Evolutionary conservation across 225 moss, liverwort and hornwort species (phyloP).

Genomic region (Pseudisothecium myosuroides): DNA sequence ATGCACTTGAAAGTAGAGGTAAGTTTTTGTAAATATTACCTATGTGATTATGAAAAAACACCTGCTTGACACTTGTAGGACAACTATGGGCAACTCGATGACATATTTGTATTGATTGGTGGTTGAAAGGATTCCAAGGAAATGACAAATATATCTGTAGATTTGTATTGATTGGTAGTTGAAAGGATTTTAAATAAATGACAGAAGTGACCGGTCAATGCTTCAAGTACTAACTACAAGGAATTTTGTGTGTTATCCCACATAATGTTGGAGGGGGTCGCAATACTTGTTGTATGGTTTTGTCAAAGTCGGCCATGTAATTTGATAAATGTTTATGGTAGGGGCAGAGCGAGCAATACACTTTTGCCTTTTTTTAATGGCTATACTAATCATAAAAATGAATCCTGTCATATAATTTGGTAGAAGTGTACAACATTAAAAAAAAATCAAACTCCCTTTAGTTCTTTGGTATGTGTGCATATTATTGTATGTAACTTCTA

Average conservation of each 20-base stretch:
- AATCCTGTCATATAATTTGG: not conserved
- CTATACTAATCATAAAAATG: not conserved
- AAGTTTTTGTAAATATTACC: too few species aligned
- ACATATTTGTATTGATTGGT: not conserved
- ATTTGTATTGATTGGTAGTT: too few species aligned
- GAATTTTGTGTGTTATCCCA: not conserved
- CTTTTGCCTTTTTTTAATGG: not conserved
- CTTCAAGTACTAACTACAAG: fast-evolving
- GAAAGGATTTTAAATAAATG: too few species aligned
- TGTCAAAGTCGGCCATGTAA: not conserved
- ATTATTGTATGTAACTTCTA: too few species aligned
- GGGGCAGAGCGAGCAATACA: fast-evolving
- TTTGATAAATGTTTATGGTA: not conserved
- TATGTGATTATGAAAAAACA: too few species aligned
- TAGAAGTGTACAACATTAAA: not conserved
- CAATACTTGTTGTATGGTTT: not conserved
- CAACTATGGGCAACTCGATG: too few species aligned
- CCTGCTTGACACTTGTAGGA: too few species aligned
- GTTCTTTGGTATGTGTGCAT: fast-evolving
- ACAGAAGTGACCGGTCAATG: not conserved
- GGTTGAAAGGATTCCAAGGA: too few species aligned
- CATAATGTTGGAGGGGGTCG: not conserved
- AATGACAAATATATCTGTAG: not conserved
- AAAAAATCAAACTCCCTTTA: not conserved
- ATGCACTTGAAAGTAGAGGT: too few species aligned